Evolutionary conservation across 2,329 filamentous ascomycete species (phyloP), one percentile per base, ranked within the genome.

Genomic region (Geoglossum cookeanum): DNA sequence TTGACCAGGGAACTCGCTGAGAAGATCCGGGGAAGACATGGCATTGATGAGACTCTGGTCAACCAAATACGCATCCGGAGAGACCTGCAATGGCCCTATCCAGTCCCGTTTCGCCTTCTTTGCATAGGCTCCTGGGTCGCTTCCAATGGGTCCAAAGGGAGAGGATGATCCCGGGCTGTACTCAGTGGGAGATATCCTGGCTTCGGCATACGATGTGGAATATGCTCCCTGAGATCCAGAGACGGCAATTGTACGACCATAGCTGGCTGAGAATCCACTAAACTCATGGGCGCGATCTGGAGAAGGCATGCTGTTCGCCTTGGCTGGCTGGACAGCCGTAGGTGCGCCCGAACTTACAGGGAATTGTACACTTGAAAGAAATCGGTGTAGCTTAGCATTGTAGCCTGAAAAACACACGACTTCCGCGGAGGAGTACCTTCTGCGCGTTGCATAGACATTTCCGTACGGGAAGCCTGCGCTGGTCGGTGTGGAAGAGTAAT

Each of bases 281-380:
- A 15, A 6, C 27, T 29, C 32, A 8, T 35, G 30, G 3, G 7
- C 22, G 4, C 49, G 49, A n/a, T 35, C 49, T 22, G 49, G 49
- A 17, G 30, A 35, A 22, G 49, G 49, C 30, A 35, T 9, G 17
- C 49, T 53, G 17, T 15, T 35, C 33, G 30, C 4, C 9, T 37
- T 53, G 49, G 11, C 30, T 4, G 48, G 13, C 27, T 17, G 49
- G 22, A 37, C 32, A 33, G 17, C 30, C 35, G 15, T 17, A 33
- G 49, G 49, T 17, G 30, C 33, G 49, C 49, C 33, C 30, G 49
- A 37, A 53, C 49, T 53, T 53, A 53, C 49, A 53, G 49, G 49
- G 32, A 35, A 35, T 33, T 53, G 49, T 37, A 35, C 49, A 37
- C 49, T 53, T 53, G 3, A 53, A 33, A 32, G 29, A 33, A 9